Percentiles rank a stretch among this genome's conserved stretches.
These are phyloP conservation scores for Starmerella bombicola DNA, from an alignment of 805 yeast species.

Conservation along the genomic window DNA sequence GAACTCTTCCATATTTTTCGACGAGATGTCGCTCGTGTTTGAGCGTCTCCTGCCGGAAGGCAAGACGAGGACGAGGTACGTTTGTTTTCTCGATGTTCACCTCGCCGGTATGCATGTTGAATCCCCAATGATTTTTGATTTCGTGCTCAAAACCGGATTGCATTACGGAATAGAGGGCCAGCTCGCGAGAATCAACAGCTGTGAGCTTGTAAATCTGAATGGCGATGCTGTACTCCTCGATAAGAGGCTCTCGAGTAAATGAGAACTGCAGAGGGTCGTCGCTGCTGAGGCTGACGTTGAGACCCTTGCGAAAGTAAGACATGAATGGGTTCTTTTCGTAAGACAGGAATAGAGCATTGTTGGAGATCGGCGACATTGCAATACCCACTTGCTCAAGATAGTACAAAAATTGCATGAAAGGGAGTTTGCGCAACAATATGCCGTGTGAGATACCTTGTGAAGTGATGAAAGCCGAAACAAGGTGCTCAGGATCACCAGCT, in stretches of 20 bases:
- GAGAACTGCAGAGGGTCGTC: constrained; percentile 98
- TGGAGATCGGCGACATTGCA: constrained; percentile 97
- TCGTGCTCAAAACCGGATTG: constrained; percentile 90
- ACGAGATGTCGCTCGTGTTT: constrained; percentile 48
- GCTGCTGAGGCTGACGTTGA: constrained; percentile 86
- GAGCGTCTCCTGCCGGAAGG: constrained; percentile 73
- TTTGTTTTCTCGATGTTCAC: constrained; percentile 79
- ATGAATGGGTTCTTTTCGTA: constrained; percentile 96
- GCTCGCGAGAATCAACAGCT: constrained; percentile 92
- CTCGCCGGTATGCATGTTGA: constrained; percentile 46
- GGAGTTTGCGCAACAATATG: constrained; percentile 80
- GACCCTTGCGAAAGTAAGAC: constrained; percentile 78
- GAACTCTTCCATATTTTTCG: constrained; percentile 24
- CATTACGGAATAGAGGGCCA: constrained; percentile 81
- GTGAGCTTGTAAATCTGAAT: constrained; percentile 93
- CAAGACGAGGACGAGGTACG: constrained; percentile 79
- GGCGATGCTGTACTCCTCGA: constrained; percentile 95
- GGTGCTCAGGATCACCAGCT: constrained; percentile 99
- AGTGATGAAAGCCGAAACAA: constrained; percentile 75
- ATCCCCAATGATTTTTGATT: constrained; percentile 90
- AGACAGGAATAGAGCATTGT: constrained; percentile 88
- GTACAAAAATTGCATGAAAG: constrained; percentile 85
- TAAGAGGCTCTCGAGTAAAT: constrained; percentile 91
- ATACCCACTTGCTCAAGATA: constrained; percentile 90
- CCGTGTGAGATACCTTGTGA: constrained; percentile 95